Percentiles rank a stretch among this genome's conserved stretches.
Conservation (phyloP, 179 eudicot genomes). For the Silene coronaria region DNA sequence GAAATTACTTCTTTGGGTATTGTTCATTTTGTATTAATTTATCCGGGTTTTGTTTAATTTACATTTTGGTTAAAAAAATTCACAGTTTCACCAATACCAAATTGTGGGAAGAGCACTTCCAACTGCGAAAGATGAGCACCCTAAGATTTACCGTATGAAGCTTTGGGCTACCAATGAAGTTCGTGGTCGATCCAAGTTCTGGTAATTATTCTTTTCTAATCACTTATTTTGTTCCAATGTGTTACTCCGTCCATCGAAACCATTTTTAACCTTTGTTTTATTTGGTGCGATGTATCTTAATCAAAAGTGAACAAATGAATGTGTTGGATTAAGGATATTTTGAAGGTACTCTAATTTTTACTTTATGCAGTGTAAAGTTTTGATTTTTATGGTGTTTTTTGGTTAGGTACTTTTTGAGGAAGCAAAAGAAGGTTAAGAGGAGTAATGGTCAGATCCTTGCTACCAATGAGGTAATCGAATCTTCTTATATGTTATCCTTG, state of each 20-base stretch:
- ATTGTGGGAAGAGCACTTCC: constrained; percentile 87
- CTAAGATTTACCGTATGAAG: constrained; percentile 89
- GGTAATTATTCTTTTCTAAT: constrained; percentile 30
- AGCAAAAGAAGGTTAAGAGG: constrained; percentile 86
- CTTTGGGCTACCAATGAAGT: constrained; percentile 90
- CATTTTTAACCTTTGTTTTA: too few relatives aligned
- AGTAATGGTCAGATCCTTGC: constrained; percentile 83
- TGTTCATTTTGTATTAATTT: neutral
- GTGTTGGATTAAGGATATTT: too few relatives aligned
- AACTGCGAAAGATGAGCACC: constrained; percentile 56
- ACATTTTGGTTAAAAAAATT: neutral
- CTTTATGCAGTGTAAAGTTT: too few relatives aligned
- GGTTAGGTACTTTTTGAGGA: constrained; percentile 79
- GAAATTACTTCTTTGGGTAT: neutral
- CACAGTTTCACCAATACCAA: constrained; percentile 79
- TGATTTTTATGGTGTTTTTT: neutral
- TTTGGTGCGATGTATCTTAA: too few relatives aligned
- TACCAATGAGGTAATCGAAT: constrained; percentile 52
- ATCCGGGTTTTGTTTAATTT: neutral
- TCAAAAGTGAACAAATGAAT: too few relatives aligned
- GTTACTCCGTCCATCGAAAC: too few relatives aligned
- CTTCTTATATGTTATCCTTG: neutral
- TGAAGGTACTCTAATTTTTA: too few relatives aligned
- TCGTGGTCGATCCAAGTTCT: constrained; percentile 84
- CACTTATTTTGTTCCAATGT: too few relatives aligned